Evolutionary conservation across 306 rosid species (phyloP).

Genomic region (Quercus alba): DNA sequence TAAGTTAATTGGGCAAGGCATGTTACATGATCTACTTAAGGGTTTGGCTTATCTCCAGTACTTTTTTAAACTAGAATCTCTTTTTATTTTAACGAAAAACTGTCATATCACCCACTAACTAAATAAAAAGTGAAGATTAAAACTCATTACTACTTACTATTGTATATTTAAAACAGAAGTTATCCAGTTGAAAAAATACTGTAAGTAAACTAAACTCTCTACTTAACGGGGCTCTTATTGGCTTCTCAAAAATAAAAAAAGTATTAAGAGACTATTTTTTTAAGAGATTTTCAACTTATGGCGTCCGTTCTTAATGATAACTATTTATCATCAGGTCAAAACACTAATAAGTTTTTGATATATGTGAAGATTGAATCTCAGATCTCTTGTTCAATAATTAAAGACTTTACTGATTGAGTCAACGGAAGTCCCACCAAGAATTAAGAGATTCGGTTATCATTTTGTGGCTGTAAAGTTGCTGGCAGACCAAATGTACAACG

Average conservation of each 20-base stretch:
- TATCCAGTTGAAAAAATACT: rapidly evolving
- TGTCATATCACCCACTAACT: rapidly evolving
- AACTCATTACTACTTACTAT: rapidly evolving
- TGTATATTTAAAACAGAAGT: rapidly evolving
- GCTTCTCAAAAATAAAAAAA: no score
- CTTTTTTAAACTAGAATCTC: no score
- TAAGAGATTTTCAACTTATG: no score
- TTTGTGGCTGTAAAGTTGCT: not conserved
- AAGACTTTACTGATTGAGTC: rapidly evolving
- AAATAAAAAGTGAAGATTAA: no score
- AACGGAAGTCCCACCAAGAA: rapidly evolving
- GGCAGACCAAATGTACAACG: not conserved
- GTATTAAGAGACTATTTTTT: no score
- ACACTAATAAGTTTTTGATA: rapidly evolving
- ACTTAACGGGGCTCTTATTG: no score
- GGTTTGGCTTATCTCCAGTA: rapidly evolving
- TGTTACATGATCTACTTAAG: no score
- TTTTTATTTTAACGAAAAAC: no score
- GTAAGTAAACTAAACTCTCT: rapidly evolving
- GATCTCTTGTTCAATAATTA: rapidly evolving
- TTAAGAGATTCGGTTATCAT: not conserved
- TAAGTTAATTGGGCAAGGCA: no score
- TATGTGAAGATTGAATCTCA: rapidly evolving
- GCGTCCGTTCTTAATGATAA: rapidly evolving
- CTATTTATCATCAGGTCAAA: rapidly evolving